phyloP scores from a whole-genome alignment of 1,139 yeast genomes.

The Hyphopichia wangnamkhiaoensis region DNA sequence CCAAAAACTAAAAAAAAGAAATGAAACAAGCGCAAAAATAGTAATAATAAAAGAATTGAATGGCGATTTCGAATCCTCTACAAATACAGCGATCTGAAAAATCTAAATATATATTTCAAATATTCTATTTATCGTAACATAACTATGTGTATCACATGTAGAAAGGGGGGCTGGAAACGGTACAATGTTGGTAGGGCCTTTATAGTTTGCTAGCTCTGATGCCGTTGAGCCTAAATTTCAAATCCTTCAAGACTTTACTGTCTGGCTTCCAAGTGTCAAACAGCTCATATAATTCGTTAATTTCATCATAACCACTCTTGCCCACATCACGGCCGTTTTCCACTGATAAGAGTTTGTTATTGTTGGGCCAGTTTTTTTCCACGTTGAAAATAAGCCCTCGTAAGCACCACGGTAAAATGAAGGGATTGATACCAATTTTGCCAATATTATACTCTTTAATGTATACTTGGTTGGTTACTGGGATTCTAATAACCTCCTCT shows the following conservation, averaged over 20 bases:
- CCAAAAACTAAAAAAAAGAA: too few species aligned
- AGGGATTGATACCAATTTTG: conserved; percentile 73
- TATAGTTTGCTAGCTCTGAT: conserved; percentile 51
- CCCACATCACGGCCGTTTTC: conserved; percentile 28
- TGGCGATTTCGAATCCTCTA: too few species aligned
- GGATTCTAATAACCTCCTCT: conserved; percentile 22
- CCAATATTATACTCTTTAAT: conserved; percentile 63
- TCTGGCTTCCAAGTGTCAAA: conserved; percentile 88
- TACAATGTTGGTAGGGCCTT: not conserved
- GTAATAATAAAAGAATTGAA: too few species aligned
- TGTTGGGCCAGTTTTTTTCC: conserved; percentile 56
- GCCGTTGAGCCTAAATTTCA: conserved; percentile 82
- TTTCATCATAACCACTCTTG: conserved; percentile 50
- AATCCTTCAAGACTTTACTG: conserved; percentile 73
- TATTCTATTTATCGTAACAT: too few species aligned
- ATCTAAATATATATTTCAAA: too few species aligned
- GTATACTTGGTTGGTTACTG: conserved; percentile 49
- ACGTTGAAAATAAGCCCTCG: conserved; percentile 71
- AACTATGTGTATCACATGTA: too few species aligned
- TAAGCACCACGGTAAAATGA: conserved; percentile 88
- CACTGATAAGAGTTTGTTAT: conserved; percentile 26
- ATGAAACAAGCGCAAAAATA: too few species aligned
- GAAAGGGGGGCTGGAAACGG: too few species aligned
- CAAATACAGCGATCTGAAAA: too few species aligned
- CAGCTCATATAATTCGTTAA: conserved; percentile 61